Evolutionary conservation across 768 basidiomycete species (phyloP), one percentile per base, ranked within the genome.

Genomic region (Podaxis rugospora): DNA sequence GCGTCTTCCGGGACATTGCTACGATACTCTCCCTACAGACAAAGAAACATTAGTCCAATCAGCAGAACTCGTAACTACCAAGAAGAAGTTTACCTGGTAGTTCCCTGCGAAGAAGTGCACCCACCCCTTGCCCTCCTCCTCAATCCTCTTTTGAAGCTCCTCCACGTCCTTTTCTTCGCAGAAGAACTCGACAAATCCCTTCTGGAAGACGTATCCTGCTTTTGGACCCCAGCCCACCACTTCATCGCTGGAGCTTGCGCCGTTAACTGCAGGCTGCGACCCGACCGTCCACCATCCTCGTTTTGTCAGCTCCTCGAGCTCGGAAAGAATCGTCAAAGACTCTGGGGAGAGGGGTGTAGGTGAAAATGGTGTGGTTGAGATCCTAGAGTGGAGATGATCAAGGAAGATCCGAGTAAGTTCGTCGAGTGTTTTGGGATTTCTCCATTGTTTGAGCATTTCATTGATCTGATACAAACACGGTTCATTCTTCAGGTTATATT

Each of bases 121-220:
- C 82, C 78, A 85, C 7, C 86, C 86, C 51, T 79, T 69, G 21
- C 86, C 85, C 51, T 80, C 77, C 59, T 73, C 78, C 54, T 76
- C 70, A 4, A 89, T 79, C 67, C 77, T 83, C 65, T 75, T 70
- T 72, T 87, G 83, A n/a, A 95, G 80, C 56, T 67, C 68, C 32
- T 82, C 78, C 14, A 92, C 78, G 55, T 88, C 83, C 35, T 74
- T 71, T 65, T 74, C 67, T 62, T 85, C 85, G 52, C 82, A 93
- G 70, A 98, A 98, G 72, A 98, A 98, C 75, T 99, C 97, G 7
- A 98, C 93, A 69, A 98, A 99, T 13, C 89, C 85, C 75, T 99
- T 99, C 75, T 99, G 97, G 74, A 92, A 99, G 7, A 99, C 92
- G 74, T 95, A 96, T 5, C 97, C 97, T 5, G 86, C 87, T 57